These are phyloP conservation scores for Leccinum imitatum DNA, from an alignment of 768 basidiomycete genomes.

Conservation along the genomic window DNA sequence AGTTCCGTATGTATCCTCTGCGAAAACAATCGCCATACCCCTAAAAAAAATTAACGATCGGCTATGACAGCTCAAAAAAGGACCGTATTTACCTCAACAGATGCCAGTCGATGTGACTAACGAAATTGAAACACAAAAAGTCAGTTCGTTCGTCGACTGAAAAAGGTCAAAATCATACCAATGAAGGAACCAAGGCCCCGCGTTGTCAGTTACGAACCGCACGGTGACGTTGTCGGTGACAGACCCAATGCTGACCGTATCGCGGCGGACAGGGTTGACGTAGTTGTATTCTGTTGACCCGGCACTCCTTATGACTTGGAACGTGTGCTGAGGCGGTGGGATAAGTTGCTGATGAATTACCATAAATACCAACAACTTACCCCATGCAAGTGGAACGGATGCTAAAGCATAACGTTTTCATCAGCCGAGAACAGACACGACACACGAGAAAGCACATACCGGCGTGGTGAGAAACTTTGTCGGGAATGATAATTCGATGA, in stretches of 20 bases:
- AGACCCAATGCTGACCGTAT: slow-evolving; percentile 41
- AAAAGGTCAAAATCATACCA: background rate
- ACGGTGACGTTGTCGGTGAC: slow-evolving; percentile 47
- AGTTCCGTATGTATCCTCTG: slow-evolving; percentile 31
- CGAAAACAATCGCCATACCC: slow-evolving; percentile 38
- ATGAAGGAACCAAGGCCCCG: slow-evolving; percentile 32
- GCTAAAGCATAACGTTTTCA: slow-evolving; percentile 19
- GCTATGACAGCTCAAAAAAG: slow-evolving; percentile 24
- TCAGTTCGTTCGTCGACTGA: background rate
- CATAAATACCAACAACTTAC: slow-evolving; percentile 26
- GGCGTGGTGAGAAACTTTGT: slow-evolving; percentile 19
- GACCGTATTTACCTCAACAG: slow-evolving; percentile 11
- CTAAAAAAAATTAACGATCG: slow-evolving; percentile 37
- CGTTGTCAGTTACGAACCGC: slow-evolving; percentile 65
- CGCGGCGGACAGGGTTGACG: slow-evolving; percentile 51
- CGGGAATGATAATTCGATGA: slow-evolving; percentile 40
- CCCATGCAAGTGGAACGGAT: slow-evolving; percentile 48
- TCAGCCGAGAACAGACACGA: background rate
- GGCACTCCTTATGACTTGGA: slow-evolving; percentile 43
- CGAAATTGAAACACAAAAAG: background rate
- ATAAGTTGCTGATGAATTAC: background rate
- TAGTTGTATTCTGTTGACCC: slow-evolving; percentile 40
- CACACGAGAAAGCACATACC: slow-evolving; percentile 22
- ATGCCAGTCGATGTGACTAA: slow-evolving; percentile 28
- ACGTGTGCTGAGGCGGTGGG: slow-evolving; percentile 36